Evolutionary conservation across 2,329 filamentous ascomycete genomes (phyloP), one percentile per base, ranked within the genome.

Genomic region (Aspergillus fructus): DNA sequence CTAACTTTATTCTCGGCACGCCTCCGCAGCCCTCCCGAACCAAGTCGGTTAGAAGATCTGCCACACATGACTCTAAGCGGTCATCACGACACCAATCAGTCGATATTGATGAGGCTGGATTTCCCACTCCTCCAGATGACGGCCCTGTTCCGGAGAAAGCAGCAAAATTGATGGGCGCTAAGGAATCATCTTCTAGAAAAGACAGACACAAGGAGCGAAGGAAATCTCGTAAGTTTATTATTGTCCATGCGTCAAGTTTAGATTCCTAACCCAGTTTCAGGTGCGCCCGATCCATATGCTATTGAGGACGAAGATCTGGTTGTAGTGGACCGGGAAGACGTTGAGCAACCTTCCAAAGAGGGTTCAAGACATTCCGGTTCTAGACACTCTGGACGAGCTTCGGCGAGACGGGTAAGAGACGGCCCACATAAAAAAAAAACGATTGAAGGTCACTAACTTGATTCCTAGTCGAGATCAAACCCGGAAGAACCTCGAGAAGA

Each of bases 81-180:
- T 68, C 68, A 53, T 88, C 90, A 53, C 84, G 89, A 55, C 87
- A 88, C 39, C 81, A 87, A 60, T 89, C 90, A 0, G 74, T 89
- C 15, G 89, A 91, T 53, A 83, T 86, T 60, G 79, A 82, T 40
- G 74, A 78, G 27, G 80, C 80, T 61, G 89, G 86, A 7, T 78
- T 93, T 59, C 81, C 84, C 46, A 90, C 89, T 19, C 89, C 90
- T 8, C 85, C 88, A 2, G 90, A 92, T 30, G 85, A 89, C 33
- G 77, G 81, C 3, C 83, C 85, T 51, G 82, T 91, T 68, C 83
- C 87, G 7, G 82, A 85, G 46, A 96, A 96, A 74, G 91, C 90
- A 27, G 90, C 90, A 33, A 92, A 87, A 73, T 75, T 93, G 52
- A 85, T 94, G 85, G 92, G 78, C 64, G 74, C 84, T 59, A 78